phyloP scores from a whole-genome alignment of 1,284 basidiomycete species.

The Anthracocystis walkeri region DNA sequence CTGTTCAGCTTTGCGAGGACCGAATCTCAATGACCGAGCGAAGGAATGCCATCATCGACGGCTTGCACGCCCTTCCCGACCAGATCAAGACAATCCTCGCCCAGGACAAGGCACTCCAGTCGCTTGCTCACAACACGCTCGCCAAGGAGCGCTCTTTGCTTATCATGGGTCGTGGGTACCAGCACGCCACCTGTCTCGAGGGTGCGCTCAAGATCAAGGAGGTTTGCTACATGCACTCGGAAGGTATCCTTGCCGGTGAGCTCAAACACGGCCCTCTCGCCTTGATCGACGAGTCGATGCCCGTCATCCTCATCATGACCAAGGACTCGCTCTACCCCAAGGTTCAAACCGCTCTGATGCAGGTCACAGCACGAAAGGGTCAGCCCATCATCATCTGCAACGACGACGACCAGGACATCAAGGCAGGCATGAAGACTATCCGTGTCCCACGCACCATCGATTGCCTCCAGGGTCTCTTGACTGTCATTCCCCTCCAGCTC shows the following conservation, averaged over 20 bases:
- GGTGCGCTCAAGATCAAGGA: constrained; percentile 99
- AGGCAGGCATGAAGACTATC: constrained; percentile 81
- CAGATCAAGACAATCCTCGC: constrained; percentile 91
- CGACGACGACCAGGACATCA: constrained; percentile 86
- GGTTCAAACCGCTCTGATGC: constrained; percentile 92
- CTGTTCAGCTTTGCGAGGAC: constrained; percentile 95
- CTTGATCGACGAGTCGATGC: constrained; percentile 97
- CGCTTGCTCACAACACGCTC: constrained; percentile 82
- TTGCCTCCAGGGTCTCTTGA: constrained; percentile 93
- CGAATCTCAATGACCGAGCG: constrained; percentile 91
- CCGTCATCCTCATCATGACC: constrained; percentile 88
- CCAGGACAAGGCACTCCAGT: constrained; percentile 82
- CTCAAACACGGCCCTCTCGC: constrained; percentile 98
- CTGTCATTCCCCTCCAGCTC: constrained; percentile 95
- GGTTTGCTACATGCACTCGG: constrained; percentile 75
- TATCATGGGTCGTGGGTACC: constrained; percentile 98
- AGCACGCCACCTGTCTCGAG: constrained; percentile 96
- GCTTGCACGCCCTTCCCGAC: constrained; percentile 86
- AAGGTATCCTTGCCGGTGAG: constrained; percentile 91
- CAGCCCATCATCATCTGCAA: constrained; percentile 94
- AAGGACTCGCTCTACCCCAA: constrained; percentile 98
- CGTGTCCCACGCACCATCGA: constrained; percentile 85
- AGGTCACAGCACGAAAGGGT: constrained; percentile 97
- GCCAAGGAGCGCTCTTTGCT: constrained; percentile 87
- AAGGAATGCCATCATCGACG: constrained; percentile 92